Base-by-base conservation (phyloP, 192 early-diverging fungal species). In the Mortierella claussenii region DNA sequence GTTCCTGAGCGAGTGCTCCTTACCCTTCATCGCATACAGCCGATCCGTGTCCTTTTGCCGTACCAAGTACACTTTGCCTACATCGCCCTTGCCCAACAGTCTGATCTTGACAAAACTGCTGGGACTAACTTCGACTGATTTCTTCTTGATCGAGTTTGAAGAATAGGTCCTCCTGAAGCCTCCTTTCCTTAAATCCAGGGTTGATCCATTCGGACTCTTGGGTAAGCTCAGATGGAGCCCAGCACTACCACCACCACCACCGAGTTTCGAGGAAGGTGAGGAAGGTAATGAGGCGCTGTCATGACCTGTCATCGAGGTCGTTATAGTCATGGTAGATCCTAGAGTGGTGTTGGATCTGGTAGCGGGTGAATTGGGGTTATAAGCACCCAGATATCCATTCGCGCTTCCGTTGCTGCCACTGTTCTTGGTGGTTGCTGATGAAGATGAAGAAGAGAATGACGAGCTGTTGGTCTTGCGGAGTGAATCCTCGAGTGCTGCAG, bases 21-120 rank as follows among this genome's bases (percentile, higher is more conserved):
- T 62, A 92, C 90, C 90, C 87, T 99, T 99, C 97, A 99, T 98
- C 7, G 97, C 97, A 81, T 90, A 99, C 18, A 97, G 87, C 60
- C 89, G 89, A 49, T 85, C 87, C 0, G 88, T 82, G 40, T 89
- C 87, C 71, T 96, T 96, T 69, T 93, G 88, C 37, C 89, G 87
- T 40, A 99, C 97, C 68, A 99, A 81, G 62, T 96, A 99, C 4
- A 99, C 97, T 68, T 93, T 95, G 18, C 96, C 97, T 24, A 99
- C 97, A 70, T 97, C 97, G 34, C 97, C 97, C 79, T 97, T 97
- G 50, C 97, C 97, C 32, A 99, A 86, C 61, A 99, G 69, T 79
- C 91, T 85, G 57, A 98, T 85, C 75, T 97, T 97, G 26, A 79
- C 81, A 82, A 97, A 99, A 71, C 91, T 91, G 52, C 82, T 90